These are phyloP conservation scores for Colletotrichum caudatum DNA, from an alignment of 2,329 filamentous ascomycete genomes.

Conservation along the genomic window DNA sequence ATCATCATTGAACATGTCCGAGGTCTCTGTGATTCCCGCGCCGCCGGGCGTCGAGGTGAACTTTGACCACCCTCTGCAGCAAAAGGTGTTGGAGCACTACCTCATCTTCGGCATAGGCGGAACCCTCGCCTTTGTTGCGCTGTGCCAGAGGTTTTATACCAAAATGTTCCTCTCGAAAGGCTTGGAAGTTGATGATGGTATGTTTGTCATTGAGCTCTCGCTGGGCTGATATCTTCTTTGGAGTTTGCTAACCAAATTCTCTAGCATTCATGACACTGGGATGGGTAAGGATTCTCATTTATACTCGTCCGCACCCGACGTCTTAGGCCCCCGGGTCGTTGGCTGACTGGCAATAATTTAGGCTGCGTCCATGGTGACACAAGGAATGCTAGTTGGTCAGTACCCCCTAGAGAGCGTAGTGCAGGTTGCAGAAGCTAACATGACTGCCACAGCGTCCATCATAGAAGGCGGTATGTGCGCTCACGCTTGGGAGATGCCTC, in stretches of 20 bases:
- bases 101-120: constrained; percentile 42
- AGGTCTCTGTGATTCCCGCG: constrained; percentile 15
- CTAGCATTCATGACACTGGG: constrained; percentile 40
- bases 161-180: constrained; percentile 46
- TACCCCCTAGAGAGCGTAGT: neutral
- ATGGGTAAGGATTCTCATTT: constrained; percentile 34
- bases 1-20: constrained; percentile 1
- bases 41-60: constrained; percentile 45
- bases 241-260: neutral
- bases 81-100: constrained; percentile 43
- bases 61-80: constrained; percentile 45
- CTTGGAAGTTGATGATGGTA: constrained; percentile 45
- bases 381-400: constrained; percentile 28
- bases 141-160: constrained; percentile 46
- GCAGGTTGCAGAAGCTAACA: neutral
- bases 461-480: constrained; percentile 24
- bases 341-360: neutral
- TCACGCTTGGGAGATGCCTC: constrained; percentile 43
- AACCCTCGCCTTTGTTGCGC: constrained; percentile 37
- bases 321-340: neutral
- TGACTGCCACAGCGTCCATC: constrained; percentile 1
- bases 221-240: no score
- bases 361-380: constrained; percentile 31
- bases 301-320: neutral
- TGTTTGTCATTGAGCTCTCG: neutral